Conservation (phyloP, 805 yeast species). For the Suhomyces vadensis region DNA sequence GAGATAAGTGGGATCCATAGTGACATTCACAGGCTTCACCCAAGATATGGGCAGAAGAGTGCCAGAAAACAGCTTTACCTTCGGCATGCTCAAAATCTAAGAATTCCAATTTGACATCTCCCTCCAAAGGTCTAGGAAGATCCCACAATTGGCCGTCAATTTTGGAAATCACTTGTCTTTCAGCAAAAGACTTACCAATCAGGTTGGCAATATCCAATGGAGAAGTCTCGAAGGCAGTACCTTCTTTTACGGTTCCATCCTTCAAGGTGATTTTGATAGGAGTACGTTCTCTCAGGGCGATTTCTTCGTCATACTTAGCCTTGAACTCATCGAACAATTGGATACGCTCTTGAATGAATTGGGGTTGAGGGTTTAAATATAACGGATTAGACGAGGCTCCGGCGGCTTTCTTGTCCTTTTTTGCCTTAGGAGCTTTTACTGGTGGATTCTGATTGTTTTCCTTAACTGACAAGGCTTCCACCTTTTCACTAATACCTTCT, state of each 20-base stretch:
- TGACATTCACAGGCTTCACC: conserved; percentile 99
- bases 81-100: conserved; percentile 92
- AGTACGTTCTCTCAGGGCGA: conserved; percentile 56
- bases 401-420: conserved; percentile 41
- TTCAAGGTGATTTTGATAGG: conserved; percentile 79
- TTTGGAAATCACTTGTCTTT: conserved; percentile 87
- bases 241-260: conserved; percentile 81
- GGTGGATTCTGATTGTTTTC: conserved; percentile 16
- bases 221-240: conserved; percentile 83
- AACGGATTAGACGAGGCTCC: conserved; percentile 34
- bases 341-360: conserved; percentile 76
- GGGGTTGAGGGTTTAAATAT: conserved; percentile 75
- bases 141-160: conserved; percentile 90
- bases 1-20: conserved; percentile 82
- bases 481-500: conserved; percentile 44
- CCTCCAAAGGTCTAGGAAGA: conserved; percentile 88
- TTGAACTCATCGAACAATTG: conserved; percentile 77
- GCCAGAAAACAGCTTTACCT: conserved; percentile 97
- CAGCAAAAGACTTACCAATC: conserved; percentile 85
- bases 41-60: conserved; percentile 95
- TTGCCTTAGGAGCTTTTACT: conserved; percentile 21
- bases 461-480: conserved; percentile 43
- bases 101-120: conserved; percentile 66
- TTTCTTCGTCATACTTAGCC: conserved; percentile 70
- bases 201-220: conserved; percentile 83